A percentile compares a stretch with the other conserved stretches of the same genome.
Evolutionary conservation across 2,329 filamentous ascomycete genomes (phyloP).

Genomic region (Penicillium vulpinum): DNA sequence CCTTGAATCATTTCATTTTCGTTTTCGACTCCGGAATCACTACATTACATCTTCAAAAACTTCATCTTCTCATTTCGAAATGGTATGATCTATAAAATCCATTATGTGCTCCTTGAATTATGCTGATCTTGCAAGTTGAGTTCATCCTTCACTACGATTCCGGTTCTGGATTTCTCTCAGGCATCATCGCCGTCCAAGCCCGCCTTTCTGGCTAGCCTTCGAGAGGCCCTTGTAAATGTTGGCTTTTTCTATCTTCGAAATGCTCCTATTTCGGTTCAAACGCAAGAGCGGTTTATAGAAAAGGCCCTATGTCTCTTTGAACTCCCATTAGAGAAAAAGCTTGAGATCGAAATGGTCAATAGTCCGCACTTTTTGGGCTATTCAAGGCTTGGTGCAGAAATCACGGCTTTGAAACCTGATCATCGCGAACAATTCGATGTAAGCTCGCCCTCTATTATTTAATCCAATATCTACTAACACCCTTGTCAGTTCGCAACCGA

Average conservation of each 20-base stretch:
- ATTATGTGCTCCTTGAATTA: background rate
- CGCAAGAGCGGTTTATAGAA: conserved; percentile 33
- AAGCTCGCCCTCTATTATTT: conserved; percentile 13
- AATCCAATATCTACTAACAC: conserved; percentile 28
- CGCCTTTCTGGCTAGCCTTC: conserved; percentile 30
- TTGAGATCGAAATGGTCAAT: conserved; percentile 50
- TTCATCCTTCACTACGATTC: conserved; percentile 31
- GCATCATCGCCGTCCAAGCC: conserved; percentile 21
- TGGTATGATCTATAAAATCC: background rate
- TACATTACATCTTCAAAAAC: background rate
- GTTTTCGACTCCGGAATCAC: background rate
- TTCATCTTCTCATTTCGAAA: background rate
- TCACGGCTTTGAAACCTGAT: conserved; percentile 35
- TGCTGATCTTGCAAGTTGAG: background rate
- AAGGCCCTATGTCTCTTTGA: conserved; percentile 48
- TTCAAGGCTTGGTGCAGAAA: conserved; percentile 36
- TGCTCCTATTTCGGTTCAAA: conserved; percentile 23
- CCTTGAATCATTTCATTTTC: too few species aligned
- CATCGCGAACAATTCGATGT: conserved; percentile 42
- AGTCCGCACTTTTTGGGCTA: conserved; percentile 42
- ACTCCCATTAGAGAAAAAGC: conserved; percentile 47
- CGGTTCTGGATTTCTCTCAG: conserved; percentile 34
- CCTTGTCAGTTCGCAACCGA: conserved; percentile 37
- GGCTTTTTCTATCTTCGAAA: conserved; percentile 40
- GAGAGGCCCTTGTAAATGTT: conserved; percentile 36